Evolutionary conservation across 2,329 filamentous ascomycete genomes (phyloP), one percentile per base, ranked within the genome.

Genomic region (Alternaria rosae): DNA sequence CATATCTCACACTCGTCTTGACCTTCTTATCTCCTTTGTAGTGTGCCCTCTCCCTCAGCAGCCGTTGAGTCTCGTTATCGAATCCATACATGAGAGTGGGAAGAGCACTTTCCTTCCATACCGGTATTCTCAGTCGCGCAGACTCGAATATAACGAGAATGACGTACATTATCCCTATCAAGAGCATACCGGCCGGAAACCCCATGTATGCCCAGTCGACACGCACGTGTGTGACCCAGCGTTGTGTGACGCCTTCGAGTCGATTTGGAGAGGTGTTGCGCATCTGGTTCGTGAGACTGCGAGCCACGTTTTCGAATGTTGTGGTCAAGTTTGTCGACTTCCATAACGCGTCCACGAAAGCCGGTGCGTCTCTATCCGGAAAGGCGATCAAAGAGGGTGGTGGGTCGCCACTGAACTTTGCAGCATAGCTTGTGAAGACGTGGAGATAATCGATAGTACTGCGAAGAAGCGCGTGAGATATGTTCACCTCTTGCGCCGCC

Each of bases 391-490:
- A 3, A 17, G 35, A 38, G n/a, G 35, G 35, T 1, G 35, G 35
- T 38, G 4, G 4, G 0, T 38, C 0, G 0, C 35, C 35, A 38
- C 1, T 38, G 35, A 0, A 1, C 4, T 38, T 38, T 38, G 3
- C 35, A 38, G 35, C 35, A 38, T 20, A 38, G 6, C 12, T 51
- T 20, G 47, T 47, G 25, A 47, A 47, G 9, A 2, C 28, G 17
- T 38, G 12, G 26, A 55, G 28, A 20, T 55, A 55, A 11, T 47
- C 12, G 20, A 55, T 47, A 5, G 42, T 55, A 30, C 28, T 56
- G 17, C 43, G 25, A n/a, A 56, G 25, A 15, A 56, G 43, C n/a
- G 54, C 23, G n/a, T 57, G 54, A n/a, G 54, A 41, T 23, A 50
- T 48, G 54, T 57, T 57, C 6, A 57, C 20, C 13, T 26, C 28